These are phyloP conservation scores for Hypoxylon sp. DNA, from an alignment of 2,329 filamentous ascomycete genomes.

Conservation along the genomic window DNA sequence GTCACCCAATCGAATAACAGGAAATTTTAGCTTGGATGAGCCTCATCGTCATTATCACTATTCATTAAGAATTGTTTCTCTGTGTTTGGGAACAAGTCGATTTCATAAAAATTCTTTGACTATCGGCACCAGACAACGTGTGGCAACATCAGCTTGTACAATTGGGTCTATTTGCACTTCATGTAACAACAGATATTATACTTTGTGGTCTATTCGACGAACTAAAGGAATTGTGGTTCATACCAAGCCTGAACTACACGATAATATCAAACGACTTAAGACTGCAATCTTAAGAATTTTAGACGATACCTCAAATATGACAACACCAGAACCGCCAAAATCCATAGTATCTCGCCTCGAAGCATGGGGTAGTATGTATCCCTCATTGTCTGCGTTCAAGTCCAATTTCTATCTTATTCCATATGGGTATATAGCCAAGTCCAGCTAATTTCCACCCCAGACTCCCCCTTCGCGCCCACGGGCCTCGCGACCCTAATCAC, in stretches of 20 bases:
- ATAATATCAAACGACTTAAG: neutral
- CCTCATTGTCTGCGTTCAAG: neutral
- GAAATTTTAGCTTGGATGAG: conserved; percentile 22
- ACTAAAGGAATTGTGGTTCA: neutral
- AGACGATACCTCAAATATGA: conserved; percentile 49
- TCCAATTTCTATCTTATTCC: neutral
- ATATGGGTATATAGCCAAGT: neutral
- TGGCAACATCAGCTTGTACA: neutral
- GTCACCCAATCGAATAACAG: conserved; percentile 31
- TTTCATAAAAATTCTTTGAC: neutral
- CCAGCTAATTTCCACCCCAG: conserved; percentile 54
- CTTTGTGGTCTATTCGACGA: neutral
- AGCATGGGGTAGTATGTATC: conserved; percentile 66
- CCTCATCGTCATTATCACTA: conserved; percentile 30
- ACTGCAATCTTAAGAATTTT: neutral
- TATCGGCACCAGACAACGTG: neutral
- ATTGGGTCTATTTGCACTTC: too few species aligned
- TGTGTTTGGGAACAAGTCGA: neutral
- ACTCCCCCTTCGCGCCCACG: conserved; percentile 68
- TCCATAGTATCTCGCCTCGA: conserved; percentile 57
- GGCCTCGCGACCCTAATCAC: conserved; percentile 70
- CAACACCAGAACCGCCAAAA: conserved; percentile 53
- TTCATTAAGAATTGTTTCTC: conserved; percentile 5
- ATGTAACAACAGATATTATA: neutral
- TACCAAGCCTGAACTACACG: neutral